Evolutionary conservation across 495 filamentous ascomycete species (phyloP).

Genomic region (Cenococcum geophilum): DNA sequence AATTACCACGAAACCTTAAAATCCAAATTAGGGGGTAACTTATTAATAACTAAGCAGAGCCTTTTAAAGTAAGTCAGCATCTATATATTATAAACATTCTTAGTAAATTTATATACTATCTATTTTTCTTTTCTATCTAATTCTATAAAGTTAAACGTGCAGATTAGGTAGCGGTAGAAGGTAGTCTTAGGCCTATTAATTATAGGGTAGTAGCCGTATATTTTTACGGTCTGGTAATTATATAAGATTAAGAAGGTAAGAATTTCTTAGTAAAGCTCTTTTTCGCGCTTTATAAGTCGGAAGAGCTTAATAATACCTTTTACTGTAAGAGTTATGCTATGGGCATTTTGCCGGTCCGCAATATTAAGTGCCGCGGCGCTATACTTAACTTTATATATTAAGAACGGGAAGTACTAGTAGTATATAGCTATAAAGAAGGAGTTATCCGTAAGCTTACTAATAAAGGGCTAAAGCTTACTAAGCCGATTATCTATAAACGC

Average conservation of each 20-base stretch:
- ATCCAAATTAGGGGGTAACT: conserved; percentile 17
- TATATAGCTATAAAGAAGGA: conserved; percentile 26
- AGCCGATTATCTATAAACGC: conserved; percentile 20
- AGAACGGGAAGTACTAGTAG: conserved; percentile 41
- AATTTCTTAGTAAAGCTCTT: conserved; percentile 41
- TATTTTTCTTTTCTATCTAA: conserved; percentile 37
- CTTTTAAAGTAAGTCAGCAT: conserved; percentile 27
- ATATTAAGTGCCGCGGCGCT: conserved; percentile 35
- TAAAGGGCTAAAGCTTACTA: conserved; percentile 7
- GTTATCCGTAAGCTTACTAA: conserved; percentile 1
- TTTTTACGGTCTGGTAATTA: conserved; percentile 37
- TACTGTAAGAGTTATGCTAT: conserved; percentile 37
- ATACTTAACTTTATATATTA: conserved; percentile 40
- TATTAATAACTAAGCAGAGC: conserved; percentile 24
- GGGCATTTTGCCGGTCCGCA: conserved; percentile 39
- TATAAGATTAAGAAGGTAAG: conserved; percentile 47
- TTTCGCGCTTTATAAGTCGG: conserved; percentile 33
- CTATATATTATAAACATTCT: conserved; percentile 29
- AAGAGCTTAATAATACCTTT: conserved; percentile 38
- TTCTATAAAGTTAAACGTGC: conserved; percentile 33
- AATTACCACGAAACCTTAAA: conserved; percentile 8
- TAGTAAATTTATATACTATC: conserved; percentile 30
- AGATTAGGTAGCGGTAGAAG: conserved; percentile 36
- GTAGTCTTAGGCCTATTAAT: conserved; percentile 19
- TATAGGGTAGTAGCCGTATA: conserved; percentile 29